phyloP scores from a whole-genome alignment of 2,329 filamentous ascomycete genomes.

The Cordyceps sp. region DNA sequence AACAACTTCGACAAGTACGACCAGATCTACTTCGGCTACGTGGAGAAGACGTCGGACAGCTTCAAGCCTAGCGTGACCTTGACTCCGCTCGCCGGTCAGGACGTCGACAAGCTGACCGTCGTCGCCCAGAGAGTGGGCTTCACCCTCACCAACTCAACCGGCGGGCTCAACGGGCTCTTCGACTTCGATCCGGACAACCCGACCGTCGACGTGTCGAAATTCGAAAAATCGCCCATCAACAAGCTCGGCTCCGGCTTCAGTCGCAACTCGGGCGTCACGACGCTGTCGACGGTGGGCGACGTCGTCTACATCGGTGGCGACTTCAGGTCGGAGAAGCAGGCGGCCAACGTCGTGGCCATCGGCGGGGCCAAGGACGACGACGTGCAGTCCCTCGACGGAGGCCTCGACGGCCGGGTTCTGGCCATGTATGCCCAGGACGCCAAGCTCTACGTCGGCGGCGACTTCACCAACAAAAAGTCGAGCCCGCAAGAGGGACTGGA shows the following conservation, averaged over 20 bases:
- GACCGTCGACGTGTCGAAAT: conserved; percentile 40
- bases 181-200: conserved; percentile 55
- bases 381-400: conserved; percentile 46
- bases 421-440: conserved; percentile 51
- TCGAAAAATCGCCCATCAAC: conserved; percentile 60
- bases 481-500: conserved; percentile 47
- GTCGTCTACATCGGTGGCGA: conserved; percentile 68
- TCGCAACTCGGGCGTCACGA: conserved; percentile 48
- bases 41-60: conserved; percentile 55
- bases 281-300: conserved; percentile 48
- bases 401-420: conserved; percentile 65
- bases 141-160: conserved; percentile 53
- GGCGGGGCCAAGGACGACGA: conserved; percentile 39
- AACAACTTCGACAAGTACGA: conserved; percentile 97
- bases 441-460: conserved; percentile 65
- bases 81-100: conserved; percentile 48
- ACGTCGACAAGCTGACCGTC: conserved; percentile 46
- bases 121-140: conserved; percentile 87
- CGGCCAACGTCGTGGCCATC: conserved; percentile 69
- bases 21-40: conserved; percentile 68
- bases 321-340: conserved; percentile 51
- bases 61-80: conserved; percentile 76
- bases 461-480: conserved; percentile 59
- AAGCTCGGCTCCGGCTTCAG: conserved; percentile 56
- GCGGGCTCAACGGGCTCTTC: conserved; percentile 75